Base-by-base conservation (phyloP, 495 filamentous ascomycete species). In the Tuber magnatum region DNA sequence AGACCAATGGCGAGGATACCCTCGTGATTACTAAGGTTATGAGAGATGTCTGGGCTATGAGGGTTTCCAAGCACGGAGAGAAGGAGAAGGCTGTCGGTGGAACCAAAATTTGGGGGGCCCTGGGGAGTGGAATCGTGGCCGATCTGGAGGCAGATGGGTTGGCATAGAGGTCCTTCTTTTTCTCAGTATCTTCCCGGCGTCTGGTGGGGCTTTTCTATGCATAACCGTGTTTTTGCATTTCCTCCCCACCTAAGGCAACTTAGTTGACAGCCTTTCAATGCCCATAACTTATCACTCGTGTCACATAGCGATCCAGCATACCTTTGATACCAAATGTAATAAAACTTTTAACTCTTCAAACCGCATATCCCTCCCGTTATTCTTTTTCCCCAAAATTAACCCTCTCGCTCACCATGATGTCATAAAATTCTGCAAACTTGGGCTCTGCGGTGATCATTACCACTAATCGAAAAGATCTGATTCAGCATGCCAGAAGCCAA, bases 11-110 rank as follows among this genome's bases (percentile, higher is more conserved):
- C 18, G 74, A 75, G 20, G 72, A 76, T 40, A 71, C 75, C 9
- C 56, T 73, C 35, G 75, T 72, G 46, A 76, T 82, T 48, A 41
- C 75, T 7, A 72, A 77, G 41, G 5, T 81, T 22, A 35, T 82
- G 68, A 74, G 68, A 42, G 74, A 77, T 24, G 70, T 81, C 20
- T 82, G 80, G 80, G 72, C 51, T 20, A 76, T 77, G 38, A 68
- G 80, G n/a, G 51, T 75, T 18, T 72, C 44, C 22, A 77, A 72
- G 43, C 78, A 78, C 41, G 80, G 80, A 22, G 80, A 82, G 73
- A 73, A 75, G 40, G 74, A 77, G 65, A 77, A 81, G 35, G 73
- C 76, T 1, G 73, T 81, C 9, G 76, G 80, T 1, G 68, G 71
- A 28, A 12, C 4, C 2, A 56, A 61, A 51, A 76, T 80, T 46